Percentiles rank a stretch among this genome's conserved stretches.
phyloP scores from a whole-genome alignment of 2,329 filamentous ascomycete genomes.

The Paraconiothyrium brasiliense region DNA sequence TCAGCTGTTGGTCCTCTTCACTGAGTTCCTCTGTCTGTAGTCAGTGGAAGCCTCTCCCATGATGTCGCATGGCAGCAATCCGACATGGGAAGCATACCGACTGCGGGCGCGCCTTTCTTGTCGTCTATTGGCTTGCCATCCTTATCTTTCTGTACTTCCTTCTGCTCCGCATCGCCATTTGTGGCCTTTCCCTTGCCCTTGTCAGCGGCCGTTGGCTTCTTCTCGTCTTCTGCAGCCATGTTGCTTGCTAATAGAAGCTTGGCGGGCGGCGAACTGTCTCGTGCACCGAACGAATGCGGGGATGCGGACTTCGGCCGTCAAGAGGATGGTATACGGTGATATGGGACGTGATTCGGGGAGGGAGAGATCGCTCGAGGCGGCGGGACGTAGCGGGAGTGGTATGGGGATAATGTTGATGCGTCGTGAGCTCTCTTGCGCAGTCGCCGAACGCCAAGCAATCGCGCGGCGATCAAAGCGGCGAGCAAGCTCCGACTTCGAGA shows the following conservation, averaged over 20 bases:
- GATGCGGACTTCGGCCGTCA: conserved; percentile 16
- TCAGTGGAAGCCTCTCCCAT: conserved; percentile 33
- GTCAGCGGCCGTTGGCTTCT: conserved; percentile 81
- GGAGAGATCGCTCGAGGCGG: conserved; percentile 22
- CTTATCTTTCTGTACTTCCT: conserved; percentile 69
- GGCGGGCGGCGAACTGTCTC: conserved; percentile 44
- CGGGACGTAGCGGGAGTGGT: conserved; percentile 26
- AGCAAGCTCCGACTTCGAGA: conserved; percentile 26
- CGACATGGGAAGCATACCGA: conserved; percentile 57
- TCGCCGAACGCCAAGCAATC: conserved; percentile 31
- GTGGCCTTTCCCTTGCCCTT: conserved; percentile 97
- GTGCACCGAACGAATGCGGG: conserved; percentile 23
- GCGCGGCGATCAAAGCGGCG: conserved; percentile 27
- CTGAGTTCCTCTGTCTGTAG: conserved; percentile 81
- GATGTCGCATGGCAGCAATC: conserved; percentile 21
- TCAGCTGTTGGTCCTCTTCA: conserved; percentile 98
- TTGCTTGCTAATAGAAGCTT: conserved; percentile 57
- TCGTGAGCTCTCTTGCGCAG: conserved; percentile 36
- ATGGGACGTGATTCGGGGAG: conserved; percentile 19
- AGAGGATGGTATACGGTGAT: conserved; percentile 12
- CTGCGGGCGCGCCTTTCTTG: conserved; percentile 75
- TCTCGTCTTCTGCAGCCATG: conserved; percentile 93
- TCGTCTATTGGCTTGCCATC: conserved; percentile 78
- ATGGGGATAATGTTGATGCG: conserved; percentile 38
- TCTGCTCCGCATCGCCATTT: conserved; percentile 69